Conservation (phyloP, 1,284 basidiomycete species). For the Sporisorium sorghi region DNA sequence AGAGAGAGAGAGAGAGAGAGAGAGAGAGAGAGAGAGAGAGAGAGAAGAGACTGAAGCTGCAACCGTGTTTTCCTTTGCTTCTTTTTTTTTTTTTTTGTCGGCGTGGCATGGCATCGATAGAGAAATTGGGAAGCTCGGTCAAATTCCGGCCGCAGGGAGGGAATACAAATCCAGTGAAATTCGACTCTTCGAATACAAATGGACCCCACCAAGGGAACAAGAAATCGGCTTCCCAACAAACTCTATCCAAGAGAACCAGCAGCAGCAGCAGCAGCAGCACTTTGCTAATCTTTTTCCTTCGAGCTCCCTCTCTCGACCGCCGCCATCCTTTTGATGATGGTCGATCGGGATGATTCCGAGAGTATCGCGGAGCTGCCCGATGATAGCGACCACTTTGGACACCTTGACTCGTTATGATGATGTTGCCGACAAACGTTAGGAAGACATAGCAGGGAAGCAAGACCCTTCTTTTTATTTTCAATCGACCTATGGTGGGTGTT, state of each 20-base stretch:
- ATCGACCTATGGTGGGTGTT: background rate
- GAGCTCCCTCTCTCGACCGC: too few relatives aligned
- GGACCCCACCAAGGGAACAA: background rate
- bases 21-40: conserved; percentile 3
- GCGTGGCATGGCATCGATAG: conserved; percentile 10
- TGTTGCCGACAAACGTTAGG: too few relatives aligned
- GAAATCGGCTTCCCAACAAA: conserved; percentile 14
- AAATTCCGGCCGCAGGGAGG: background rate
- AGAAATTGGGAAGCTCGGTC: conserved; percentile 17
- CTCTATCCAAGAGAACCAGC: background rate
- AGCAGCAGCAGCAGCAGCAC: background rate
- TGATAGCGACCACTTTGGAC: background rate
- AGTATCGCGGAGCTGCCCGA: background rate
- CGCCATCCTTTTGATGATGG: background rate
- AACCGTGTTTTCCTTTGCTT: background rate
- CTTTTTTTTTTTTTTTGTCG: too few relatives aligned
- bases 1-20: conserved; percentile 5
- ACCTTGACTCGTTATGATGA: background rate
- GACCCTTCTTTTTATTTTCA: too few relatives aligned
- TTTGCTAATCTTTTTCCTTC: background rate
- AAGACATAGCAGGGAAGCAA: too few relatives aligned
- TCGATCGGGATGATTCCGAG: background rate
- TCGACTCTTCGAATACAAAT: conserved; percentile 23
- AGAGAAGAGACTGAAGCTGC: conserved; percentile 24
- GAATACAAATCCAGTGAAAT: conserved; percentile 15